Evolutionary conservation across 2,329 filamentous ascomycete species (phyloP).

Genomic region (Xylariales sp.): DNA sequence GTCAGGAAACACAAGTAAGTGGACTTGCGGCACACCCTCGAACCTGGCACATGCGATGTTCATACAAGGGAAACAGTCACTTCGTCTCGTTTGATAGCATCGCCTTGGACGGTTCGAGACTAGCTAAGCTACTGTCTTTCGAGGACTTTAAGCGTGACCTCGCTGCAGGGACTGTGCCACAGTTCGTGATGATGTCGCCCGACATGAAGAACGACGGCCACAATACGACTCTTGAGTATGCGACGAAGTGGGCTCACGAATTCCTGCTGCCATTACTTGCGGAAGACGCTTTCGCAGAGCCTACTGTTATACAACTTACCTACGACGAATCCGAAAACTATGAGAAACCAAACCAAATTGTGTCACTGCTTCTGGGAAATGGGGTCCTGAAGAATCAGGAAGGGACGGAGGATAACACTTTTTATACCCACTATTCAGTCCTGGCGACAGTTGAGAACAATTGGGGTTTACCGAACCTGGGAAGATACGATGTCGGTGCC

Average conservation of each 20-base stretch:
- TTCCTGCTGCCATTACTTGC: slow-evolving; percentile 67
- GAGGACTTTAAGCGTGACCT: slow-evolving; percentile 57
- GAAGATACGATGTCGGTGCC: slow-evolving; percentile 27
- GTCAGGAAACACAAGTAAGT: slow-evolving; percentile 37
- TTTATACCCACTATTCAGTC: slow-evolving; percentile 58
- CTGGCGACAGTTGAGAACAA: slow-evolving; percentile 58
- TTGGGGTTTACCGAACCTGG: slow-evolving; percentile 53
- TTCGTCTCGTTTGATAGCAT: slow-evolving; percentile 39
- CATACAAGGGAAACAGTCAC: too few species aligned
- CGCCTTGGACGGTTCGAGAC: slow-evolving; percentile 36
- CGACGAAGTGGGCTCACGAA: slow-evolving; percentile 60
- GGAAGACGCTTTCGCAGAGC: slow-evolving; percentile 65
- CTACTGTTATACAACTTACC: slow-evolving; percentile 70
- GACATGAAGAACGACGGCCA: slow-evolving; percentile 66
- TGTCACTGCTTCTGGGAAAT: slow-evolving; percentile 68
- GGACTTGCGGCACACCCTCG: too few species aligned
- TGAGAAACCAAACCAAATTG: slow-evolving; percentile 61
- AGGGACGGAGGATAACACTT: slow-evolving; percentile 64
- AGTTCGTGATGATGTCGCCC: slow-evolving; percentile 60
- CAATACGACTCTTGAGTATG: slow-evolving; percentile 65
- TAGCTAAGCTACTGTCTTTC: slow-evolving; percentile 59
- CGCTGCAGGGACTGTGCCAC: slow-evolving; percentile 50
- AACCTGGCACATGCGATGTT: too few species aligned
- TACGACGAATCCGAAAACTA: slow-evolving; percentile 77
- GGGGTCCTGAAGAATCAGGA: slow-evolving; percentile 58